Percentiles rank a stretch among this genome's conserved stretches.
Conservation (phyloP, 352 stramenopile genomes). For the Globisporangium cederbergense region DNA sequence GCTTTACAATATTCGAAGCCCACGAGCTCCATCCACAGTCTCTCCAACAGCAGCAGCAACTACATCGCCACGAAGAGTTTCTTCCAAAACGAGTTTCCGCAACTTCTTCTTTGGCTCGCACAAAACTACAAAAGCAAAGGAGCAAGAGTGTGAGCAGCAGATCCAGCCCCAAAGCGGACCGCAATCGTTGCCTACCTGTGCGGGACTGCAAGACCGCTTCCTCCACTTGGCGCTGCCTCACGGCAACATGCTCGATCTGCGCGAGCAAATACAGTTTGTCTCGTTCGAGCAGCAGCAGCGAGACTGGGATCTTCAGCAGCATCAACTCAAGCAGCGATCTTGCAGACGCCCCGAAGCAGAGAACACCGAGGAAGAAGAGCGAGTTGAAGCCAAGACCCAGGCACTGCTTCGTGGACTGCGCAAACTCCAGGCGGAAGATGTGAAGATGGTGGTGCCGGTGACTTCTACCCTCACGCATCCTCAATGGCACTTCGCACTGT, state of each 20-base stretch:
- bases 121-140: background rate
- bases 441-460: constrained; percentile 23
- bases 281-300: constrained; percentile 32
- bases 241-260: constrained; percentile 35
- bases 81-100: background rate
- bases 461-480: background rate
- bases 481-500: constrained; percentile 29
- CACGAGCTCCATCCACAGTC: background rate
- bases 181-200: constrained; percentile 27
- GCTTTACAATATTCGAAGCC: constrained; percentile 1
- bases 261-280: constrained; percentile 46
- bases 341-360: constrained; percentile 11
- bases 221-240: constrained; percentile 43
- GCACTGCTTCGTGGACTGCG: constrained; percentile 45
- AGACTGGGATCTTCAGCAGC: constrained; percentile 10
- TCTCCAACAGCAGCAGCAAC: background rate
- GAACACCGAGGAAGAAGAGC: constrained; percentile 16
- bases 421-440: constrained; percentile 38
- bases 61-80: background rate
- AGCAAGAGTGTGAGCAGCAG: background rate
- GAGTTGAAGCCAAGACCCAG: constrained; percentile 25
- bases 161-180: background rate
- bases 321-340: constrained; percentile 10
- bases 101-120: constrained; percentile 9
- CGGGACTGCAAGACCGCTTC: constrained; percentile 40